Evolutionary conservation across 441 rosid species (phyloP).

Genomic region (Metrosideros polymorpha): DNA sequence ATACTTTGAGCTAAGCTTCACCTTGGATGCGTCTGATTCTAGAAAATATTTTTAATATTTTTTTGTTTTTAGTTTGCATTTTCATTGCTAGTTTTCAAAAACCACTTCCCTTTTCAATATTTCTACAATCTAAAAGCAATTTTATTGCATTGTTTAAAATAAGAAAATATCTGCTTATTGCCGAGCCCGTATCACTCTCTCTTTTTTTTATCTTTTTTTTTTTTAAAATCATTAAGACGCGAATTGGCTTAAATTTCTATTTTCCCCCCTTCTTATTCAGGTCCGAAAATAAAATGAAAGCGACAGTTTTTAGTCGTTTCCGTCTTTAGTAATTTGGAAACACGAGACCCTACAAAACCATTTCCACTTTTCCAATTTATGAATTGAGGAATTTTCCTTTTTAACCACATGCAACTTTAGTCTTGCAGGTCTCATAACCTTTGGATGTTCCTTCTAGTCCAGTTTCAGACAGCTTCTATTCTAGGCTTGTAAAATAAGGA

Average conservation of each 20-base stretch:
- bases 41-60: neutral
- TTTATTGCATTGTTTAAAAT: neutral
- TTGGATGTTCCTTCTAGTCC: neutral
- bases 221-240: neutral
- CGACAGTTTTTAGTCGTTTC: neutral
- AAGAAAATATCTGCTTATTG: neutral
- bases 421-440: neutral
- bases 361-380: neutral
- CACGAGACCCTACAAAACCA: neutral
- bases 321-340: neutral
- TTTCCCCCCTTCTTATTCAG: fast-evolving
- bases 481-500: neutral
- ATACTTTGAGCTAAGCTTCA: neutral
- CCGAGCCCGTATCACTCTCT: neutral
- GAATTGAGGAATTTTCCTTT: neutral
- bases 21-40: neutral
- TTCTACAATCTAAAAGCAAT: neutral
- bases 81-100: neutral
- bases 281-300: neutral
- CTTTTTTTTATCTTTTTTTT: neutral
- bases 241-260: neutral
- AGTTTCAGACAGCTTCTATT: neutral
- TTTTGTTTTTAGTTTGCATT: neutral
- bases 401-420: neutral
- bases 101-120: neutral